Evolutionary conservation across 2,329 filamentous ascomycete genomes (phyloP), one percentile per base, ranked within the genome.

Genomic region (Trichophyton rubrum): DNA sequence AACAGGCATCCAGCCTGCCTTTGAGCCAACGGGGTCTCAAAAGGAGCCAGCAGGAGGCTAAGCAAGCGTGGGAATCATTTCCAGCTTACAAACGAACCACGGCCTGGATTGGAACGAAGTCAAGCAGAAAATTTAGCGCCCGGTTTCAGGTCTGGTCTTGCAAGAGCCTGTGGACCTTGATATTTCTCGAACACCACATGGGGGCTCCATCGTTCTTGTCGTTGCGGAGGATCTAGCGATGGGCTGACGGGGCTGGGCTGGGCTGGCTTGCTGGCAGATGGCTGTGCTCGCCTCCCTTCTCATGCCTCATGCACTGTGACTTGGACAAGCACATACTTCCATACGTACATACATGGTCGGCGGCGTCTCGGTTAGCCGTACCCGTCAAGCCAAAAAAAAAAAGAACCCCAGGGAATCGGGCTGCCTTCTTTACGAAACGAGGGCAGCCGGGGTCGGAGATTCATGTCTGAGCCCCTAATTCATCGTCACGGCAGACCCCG

Each of bases 381-480:
- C 22, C 13, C 22, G 3, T 22, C 33, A 38, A 30, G 27, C 27
- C 27, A 30, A 7, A 30, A 5, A 27, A 24, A 33, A 33, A 35
- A 11, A 38, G 11, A 22, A 13, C 17, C 24, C 13, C 49, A 4
- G 6, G 20, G 2, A 24, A 53, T 27, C 27, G 27, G 27, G 22
- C 22, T 22, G 9, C 13, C 22, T 17, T n/a, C 49, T 30, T 53
- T 33, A 15, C 27, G 49, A 30, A 33, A 53, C 49, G 27, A n/a
- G 24, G 11, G 13, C 9, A 33, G 33, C 49, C 17, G 27, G 49
- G 49, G 22, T 53, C 22, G 49, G 49, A 30, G 49, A 53, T 53
- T 53, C 22, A 53, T 53, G 49, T 53, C 49, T 53, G 22, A 53
- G 49, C 49, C 49, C 27, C 27, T 53, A n/a, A 13, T 53, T 53